Evolutionary conservation across 2,329 filamentous ascomycete genomes (phyloP), one percentile per base, ranked within the genome.

Genomic region (Fusarium domesticum): DNA sequence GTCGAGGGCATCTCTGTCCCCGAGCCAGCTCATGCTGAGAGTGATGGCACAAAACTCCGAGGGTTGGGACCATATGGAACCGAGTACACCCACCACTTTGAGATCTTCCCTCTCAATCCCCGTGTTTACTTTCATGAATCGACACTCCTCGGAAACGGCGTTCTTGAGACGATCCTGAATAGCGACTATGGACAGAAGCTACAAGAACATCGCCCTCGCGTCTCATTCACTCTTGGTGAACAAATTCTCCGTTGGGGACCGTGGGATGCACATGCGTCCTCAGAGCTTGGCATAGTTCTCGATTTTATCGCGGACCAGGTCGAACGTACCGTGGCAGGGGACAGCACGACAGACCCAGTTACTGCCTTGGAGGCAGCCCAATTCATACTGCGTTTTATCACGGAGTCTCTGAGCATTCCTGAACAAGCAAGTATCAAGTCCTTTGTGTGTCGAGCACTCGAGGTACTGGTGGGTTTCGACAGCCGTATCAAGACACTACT

Each of bases 1-100:
- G 28, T 40, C 1, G 39, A 47, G 36, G 47, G 49, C 23, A 18
- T 35, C 2, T 39, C 50, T 12, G 35, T 41, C 1, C 33, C 42
- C 6, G 55, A 55, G 17, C 19, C 42, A 3, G 33, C 37, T 35
- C 48, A 46, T 12, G 16, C 35, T 5, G 52, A 57, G 17, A 20
- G 34, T 20, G 54, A 62, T 6, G 51, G 53, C 3, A 53, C 48
- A 35, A 70, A 61, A 35, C 52, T 84, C n/a, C 53, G 60, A 10
- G 79, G 80, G 1, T 64, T 85, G 6, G 79, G 76, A 0, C 77
- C 79, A 1, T 83, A 80, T 58, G 81, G 81, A 1, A 80, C 77
- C 2, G 70, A 73, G 18, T 85, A 84, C 58, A 77, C 80, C 0
- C 72, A 77, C 25, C 75, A 85, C 56, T 85, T 85, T 49, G 80